Conservation (phyloP, 371 early-diverging fungal genomes). For the Capillidium rhysosporum region DNA sequence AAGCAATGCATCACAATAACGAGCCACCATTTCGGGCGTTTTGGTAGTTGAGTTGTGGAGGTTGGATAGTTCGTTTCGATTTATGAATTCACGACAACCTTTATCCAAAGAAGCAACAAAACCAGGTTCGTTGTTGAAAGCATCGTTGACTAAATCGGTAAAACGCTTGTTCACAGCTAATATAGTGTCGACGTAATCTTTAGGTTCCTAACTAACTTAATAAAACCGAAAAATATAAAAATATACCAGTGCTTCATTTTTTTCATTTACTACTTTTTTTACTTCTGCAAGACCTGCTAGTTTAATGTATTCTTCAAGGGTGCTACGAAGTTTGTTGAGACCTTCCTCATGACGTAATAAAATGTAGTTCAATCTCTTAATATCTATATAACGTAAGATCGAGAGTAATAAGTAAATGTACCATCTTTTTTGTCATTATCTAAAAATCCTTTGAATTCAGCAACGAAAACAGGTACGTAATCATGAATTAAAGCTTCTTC, state of each 20-base stretch:
- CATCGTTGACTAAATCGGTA: slow-evolving; percentile 40
- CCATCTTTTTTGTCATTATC: slow-evolving; percentile 64
- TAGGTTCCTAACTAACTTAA: slow-evolving; percentile 34
- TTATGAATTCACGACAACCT: slow-evolving; percentile 83
- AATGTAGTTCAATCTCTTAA: slow-evolving; percentile 66
- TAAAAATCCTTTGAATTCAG: slow-evolving; percentile 73
- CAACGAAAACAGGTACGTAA: slow-evolving; percentile 56
- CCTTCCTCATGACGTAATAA: slow-evolving; percentile 63
- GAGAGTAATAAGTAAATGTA: slow-evolving; percentile 6
- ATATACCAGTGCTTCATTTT: slow-evolving; percentile 23
- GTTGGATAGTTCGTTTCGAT: slow-evolving; percentile 58
- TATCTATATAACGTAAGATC: slow-evolving; percentile 21
- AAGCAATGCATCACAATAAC: slow-evolving; percentile 63
- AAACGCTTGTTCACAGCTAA: slow-evolving; percentile 64
- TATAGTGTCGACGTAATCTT: slow-evolving; percentile 61
- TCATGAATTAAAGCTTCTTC: slow-evolving; percentile 66
- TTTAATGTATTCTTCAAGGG: slow-evolving; percentile 65
- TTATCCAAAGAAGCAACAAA: slow-evolving; percentile 81
- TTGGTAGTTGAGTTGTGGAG: slow-evolving; percentile 33
- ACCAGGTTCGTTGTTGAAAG: slow-evolving; percentile 71
- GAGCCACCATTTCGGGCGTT: slow-evolving; percentile 69
- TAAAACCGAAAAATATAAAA: neutral
- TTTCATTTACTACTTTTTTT: slow-evolving; percentile 50
- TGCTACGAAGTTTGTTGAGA: slow-evolving; percentile 51
- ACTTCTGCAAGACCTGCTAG: slow-evolving; percentile 66